Evolutionary conservation across 2,329 filamentous ascomycete species (phyloP).

Genomic region (Amauroascus verrucosus): DNA sequence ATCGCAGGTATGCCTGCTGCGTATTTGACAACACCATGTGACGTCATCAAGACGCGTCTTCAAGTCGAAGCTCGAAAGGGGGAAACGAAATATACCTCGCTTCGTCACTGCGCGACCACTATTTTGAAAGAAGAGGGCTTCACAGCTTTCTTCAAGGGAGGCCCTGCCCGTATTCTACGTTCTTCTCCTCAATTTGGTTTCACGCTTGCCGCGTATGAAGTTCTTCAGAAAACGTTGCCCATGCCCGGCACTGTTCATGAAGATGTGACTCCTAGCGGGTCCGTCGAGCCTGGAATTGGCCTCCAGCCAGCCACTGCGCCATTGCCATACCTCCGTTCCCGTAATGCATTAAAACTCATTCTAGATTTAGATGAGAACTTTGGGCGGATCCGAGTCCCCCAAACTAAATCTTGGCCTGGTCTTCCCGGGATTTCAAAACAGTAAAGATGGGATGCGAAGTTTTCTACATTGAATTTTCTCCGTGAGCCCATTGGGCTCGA

Average conservation of each 20-base stretch:
- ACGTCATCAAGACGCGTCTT: constrained; percentile 97
- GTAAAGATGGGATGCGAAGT: background rate
- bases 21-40: constrained; percentile 93
- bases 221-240: constrained; percentile 71
- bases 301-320: constrained; percentile 55
- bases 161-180: constrained; percentile 84
- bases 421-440: constrained; percentile 12
- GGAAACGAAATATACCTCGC: constrained; percentile 73
- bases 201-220: constrained; percentile 88
- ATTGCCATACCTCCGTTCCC: constrained; percentile 59
- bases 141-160: constrained; percentile 96
- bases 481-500: background rate
- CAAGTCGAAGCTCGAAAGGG: constrained; percentile 97
- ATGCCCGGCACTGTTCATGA: constrained; percentile 55
- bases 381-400: constrained; percentile 57
- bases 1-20: constrained; percentile 87
- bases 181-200: constrained; percentile 97
- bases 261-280: constrained; percentile 48
- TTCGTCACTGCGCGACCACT: constrained; percentile 74
- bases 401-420: constrained; percentile 20
- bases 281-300: constrained; percentile 53
- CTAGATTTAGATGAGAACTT: constrained; percentile 91
- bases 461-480: background rate
- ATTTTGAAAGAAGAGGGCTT: constrained; percentile 88
- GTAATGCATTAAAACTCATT: constrained; percentile 91